Evolutionary conservation across 116 monocot genomes (phyloP).

Genomic region (Trichopus zeylanicus): DNA sequence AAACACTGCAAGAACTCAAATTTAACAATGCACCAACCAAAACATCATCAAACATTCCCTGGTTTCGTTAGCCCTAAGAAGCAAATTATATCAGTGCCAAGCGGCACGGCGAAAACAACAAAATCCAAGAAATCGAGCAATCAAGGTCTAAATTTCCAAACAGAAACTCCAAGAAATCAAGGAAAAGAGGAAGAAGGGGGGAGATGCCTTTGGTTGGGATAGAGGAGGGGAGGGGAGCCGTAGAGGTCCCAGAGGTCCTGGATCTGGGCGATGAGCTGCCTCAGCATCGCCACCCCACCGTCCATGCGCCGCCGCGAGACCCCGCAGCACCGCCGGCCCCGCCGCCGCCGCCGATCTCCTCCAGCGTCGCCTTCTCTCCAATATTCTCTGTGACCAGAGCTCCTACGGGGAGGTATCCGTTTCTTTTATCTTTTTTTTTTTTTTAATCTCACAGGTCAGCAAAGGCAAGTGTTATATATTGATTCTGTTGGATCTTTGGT

Average conservation of each 20-base stretch:
- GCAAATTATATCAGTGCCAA: background rate
- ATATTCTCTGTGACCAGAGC: background rate
- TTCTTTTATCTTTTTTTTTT: background rate
- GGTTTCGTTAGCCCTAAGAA: conserved; percentile 1
- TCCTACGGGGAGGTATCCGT: background rate
- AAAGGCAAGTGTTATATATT: background rate
- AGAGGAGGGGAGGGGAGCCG: conserved; percentile 16
- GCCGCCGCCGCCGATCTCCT: conserved; percentile 6
- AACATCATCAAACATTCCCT: no score
- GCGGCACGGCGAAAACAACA: background rate
- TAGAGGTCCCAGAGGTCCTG: conserved; percentile 33
- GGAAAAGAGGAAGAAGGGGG: background rate
- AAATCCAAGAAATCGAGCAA: background rate
- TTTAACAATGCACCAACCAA: background rate
- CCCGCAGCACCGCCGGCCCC: background rate
- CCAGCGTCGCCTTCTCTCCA: background rate
- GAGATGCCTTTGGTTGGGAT: conserved; percentile 8
- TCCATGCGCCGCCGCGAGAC: conserved; percentile 17
- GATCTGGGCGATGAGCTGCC: conserved; percentile 55
- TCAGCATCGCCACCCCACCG: conserved; percentile 36
- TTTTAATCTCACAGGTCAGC: background rate
- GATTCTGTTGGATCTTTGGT: background rate
- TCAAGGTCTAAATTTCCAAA: background rate
- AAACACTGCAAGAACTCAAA: background rate
- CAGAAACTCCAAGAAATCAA: background rate